A percentile compares a stretch with the other conserved stretches of the same genome.
phyloP scores from a whole-genome alignment of 371 early-diverging fungal genomes.

The Syncephalastrum sp. region DNA sequence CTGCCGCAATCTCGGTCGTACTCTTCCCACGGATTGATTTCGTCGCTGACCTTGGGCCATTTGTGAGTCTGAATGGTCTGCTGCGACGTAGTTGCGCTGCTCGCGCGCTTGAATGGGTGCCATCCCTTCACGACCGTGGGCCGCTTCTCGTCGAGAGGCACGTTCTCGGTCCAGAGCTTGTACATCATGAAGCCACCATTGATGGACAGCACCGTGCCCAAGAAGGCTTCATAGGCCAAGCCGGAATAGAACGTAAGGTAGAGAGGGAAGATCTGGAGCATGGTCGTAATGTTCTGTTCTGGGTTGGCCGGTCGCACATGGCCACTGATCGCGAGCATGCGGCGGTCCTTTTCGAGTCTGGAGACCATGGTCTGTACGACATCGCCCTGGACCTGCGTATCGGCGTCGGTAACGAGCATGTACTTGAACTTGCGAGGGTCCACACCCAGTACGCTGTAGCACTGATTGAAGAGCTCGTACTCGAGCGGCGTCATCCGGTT shows the following conservation, averaged over 20 bases:
- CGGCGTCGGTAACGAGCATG: slow-evolving; percentile 46
- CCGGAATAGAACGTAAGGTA: slow-evolving; percentile 42
- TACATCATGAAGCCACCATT: slow-evolving; percentile 49
- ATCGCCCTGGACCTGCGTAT: slow-evolving; percentile 40
- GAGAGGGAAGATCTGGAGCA: slow-evolving; percentile 49
- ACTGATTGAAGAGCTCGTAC: slow-evolving; percentile 46
- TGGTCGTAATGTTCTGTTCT: slow-evolving; percentile 43
- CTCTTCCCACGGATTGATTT: slow-evolving; percentile 30
- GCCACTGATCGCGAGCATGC: slow-evolving; percentile 47
- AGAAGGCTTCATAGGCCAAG: slow-evolving; percentile 44
- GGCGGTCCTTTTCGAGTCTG: slow-evolving; percentile 35
- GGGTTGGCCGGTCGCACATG: slow-evolving; percentile 49
- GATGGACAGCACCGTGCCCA: slow-evolving; percentile 37
- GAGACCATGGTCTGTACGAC: slow-evolving; percentile 29
- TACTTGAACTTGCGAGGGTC: slow-evolving; percentile 50
- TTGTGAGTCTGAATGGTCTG: slow-evolving; percentile 17
- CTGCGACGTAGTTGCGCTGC: slow-evolving; percentile 11
- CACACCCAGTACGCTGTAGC: slow-evolving; percentile 43
- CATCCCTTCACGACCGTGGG: background rate
- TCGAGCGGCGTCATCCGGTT: slow-evolving; percentile 45
- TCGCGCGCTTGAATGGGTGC: slow-evolving; percentile 7
- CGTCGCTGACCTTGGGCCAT: slow-evolving; percentile 39
- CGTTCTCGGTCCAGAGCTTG: slow-evolving; percentile 40
- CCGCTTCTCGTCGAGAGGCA: slow-evolving; percentile 1
- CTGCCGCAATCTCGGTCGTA: background rate